Evolutionary conservation across 2,329 filamentous ascomycete species (phyloP), one percentile per base, ranked within the genome.

Genomic region (Exutisphaerella laricina): DNA sequence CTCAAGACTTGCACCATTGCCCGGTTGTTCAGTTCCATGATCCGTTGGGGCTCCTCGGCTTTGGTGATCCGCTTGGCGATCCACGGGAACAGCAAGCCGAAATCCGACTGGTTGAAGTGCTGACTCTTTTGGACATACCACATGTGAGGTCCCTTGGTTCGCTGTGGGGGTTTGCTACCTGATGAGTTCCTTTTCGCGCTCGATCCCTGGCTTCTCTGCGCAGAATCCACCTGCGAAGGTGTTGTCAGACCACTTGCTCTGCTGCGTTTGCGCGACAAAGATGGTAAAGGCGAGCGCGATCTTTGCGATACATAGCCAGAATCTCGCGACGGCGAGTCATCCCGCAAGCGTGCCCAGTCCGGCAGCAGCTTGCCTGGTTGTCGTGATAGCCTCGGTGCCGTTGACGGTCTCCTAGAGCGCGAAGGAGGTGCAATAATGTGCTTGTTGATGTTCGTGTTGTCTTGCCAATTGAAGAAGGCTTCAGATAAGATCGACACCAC

Each of bases 11-110:
- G 57, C 80, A 96, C 66, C 65, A 96, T 56, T 74, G 96, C 49
- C 66, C 96, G 48, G 77, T 88, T 29, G 80, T 97, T 67, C 79
- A 98, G 70, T 66, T 92, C 59, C 75, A 95, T 66, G 79, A 95
- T 60, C 82, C 88, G 37, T 68, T 96, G 59, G 68, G 92, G 60
- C 67, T 88, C 60, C 68, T 95, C 67, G 0, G 70, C 71, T 42
- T 74, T 73, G 43, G 72, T 70, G 8, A 73, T 59, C 31, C 69
- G 68, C 35, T 68, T 69, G 6, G 71, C 73, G 1, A 74, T 52
- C 74, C 81, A 84, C 0, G 86, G 86, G 58, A 94, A 94, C 16
- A 94, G 66, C 17, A 92, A 68, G 25, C 85, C 88, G 55, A 92
- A 94, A 58, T 94, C 88, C 14, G 80, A 85, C 64, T 94, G 88